These are phyloP conservation scores for Francoa sonchifolia DNA, from an alignment of 441 rosid species.

Conservation along the genomic window DNA sequence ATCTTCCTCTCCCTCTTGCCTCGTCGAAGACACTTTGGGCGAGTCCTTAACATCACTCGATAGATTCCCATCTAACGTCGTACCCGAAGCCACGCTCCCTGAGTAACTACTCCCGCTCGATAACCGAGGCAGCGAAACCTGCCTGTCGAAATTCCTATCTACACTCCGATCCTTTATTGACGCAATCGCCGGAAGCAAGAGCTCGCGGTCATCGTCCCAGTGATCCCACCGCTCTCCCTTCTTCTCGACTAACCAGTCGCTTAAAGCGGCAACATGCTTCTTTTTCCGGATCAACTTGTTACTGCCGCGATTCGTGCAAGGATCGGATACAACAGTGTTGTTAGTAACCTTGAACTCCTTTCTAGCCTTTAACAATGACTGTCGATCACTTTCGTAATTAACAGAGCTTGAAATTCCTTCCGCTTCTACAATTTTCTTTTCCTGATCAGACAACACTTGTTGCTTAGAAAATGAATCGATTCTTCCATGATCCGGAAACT, in stretches of 20 bases:
- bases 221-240: conserved; percentile 31
- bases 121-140: conserved; percentile 59
- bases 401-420: background rate
- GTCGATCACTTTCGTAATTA: conserved; percentile 20
- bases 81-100: conserved; percentile 76
- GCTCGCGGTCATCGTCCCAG: conserved; percentile 41
- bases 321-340: conserved; percentile 33
- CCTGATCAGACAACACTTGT: conserved; percentile 34
- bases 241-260: conserved; percentile 54
- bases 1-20: conserved; percentile 21
- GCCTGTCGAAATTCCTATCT: conserved; percentile 49
- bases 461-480: conserved; percentile 33
- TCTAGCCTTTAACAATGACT: conserved; percentile 14
- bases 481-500: conserved; percentile 70
- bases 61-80: conserved; percentile 48
- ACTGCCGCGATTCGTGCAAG: conserved; percentile 35
- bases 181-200: conserved; percentile 21
- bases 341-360: conserved; percentile 10
- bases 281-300: conserved; percentile 19
- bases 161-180: conserved; percentile 23
- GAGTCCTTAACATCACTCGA: conserved; percentile 48
- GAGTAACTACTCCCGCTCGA: conserved; percentile 83
- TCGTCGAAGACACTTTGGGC: conserved; percentile 18
- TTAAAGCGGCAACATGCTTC: conserved; percentile 49
- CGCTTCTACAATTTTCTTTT: conserved; percentile 22